A percentile compares a stretch with the other conserved stretches of the same genome.
Evolutionary conservation across 164 flowering plant genomes (phyloP).

Genomic region (Platanus orientalis): DNA sequence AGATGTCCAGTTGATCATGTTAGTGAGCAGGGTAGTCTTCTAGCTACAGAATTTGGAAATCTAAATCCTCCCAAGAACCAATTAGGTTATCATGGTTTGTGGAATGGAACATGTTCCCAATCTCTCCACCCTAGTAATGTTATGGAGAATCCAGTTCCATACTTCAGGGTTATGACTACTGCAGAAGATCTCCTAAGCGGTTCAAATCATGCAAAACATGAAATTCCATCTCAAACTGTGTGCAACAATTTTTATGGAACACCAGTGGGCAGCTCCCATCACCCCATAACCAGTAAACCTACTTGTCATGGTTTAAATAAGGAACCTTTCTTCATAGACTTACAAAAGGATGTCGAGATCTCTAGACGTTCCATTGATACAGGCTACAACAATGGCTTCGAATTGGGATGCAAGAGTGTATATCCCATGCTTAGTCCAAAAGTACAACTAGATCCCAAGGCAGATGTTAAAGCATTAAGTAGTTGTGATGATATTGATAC

Average conservation of each 20-base stretch:
- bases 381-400: not conserved
- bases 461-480: not conserved
- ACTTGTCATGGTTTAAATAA: not conserved
- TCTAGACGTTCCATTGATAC: not conserved
- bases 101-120: not conserved
- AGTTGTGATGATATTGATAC: not conserved
- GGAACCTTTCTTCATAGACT: not conserved
- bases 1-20: not conserved
- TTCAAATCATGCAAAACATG: not conserved
- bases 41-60: not conserved
- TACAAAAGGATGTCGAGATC: not conserved
- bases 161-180: not conserved
- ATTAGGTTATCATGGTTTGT: slow-evolving; percentile 1
- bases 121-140: not conserved
- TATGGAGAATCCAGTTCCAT: not conserved
- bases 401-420: not conserved
- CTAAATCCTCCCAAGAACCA: not conserved
- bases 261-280: not conserved
- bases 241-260: slow-evolving; percentile 6
- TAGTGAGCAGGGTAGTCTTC: not conserved
- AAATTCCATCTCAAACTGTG: not conserved
- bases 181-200: slow-evolving; percentile 6
- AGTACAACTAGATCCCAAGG: slow-evolving; percentile 2
- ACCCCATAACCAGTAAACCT: not conserved
- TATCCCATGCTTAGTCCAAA: not conserved